These are phyloP conservation scores for Stipa capillata DNA, from an alignment of 176 grass and related monocot species.

Conservation along the genomic window DNA sequence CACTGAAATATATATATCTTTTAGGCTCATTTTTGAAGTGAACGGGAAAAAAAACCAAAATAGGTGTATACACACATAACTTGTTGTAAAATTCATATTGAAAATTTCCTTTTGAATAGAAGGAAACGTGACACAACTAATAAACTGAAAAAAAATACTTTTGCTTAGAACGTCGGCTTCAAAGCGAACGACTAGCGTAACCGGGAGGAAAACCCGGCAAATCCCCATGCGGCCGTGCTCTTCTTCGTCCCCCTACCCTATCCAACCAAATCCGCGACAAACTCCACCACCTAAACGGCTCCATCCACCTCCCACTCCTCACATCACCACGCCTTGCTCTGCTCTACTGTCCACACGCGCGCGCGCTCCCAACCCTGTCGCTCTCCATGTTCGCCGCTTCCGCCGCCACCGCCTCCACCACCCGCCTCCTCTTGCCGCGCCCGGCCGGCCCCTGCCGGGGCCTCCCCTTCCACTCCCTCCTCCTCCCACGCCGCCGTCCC, in stretches of 20 bases:
- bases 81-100: too few relatives aligned
- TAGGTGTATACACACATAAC: too few relatives aligned
- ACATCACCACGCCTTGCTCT: not conserved
- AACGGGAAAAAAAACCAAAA: too few relatives aligned
- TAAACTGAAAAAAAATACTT: too few relatives aligned
- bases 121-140: too few relatives aligned
- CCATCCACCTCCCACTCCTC: conserved; percentile 19
- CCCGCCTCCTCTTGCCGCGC: conserved; percentile 5
- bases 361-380: not conserved
- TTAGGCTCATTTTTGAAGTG: too few relatives aligned
- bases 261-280: conserved; percentile 36
- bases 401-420: conserved; percentile 10
- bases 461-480: conserved; percentile 8
- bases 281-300: conserved; percentile 3
- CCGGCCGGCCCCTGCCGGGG: conserved; percentile 4
- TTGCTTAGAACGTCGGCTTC: too few relatives aligned
- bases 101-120: too few relatives aligned
- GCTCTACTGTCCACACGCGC: conserved; percentile 7
- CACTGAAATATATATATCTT: too few relatives aligned
- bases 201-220: not conserved
- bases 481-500: conserved; percentile 8
- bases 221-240: not conserved
- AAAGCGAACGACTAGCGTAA: not conserved
- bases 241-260: conserved; percentile 7
- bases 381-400: conserved; percentile 41